Evolutionary conservation across 352 stramenopile species (phyloP).

Genomic region (Phytophthora sansomeana): DNA sequence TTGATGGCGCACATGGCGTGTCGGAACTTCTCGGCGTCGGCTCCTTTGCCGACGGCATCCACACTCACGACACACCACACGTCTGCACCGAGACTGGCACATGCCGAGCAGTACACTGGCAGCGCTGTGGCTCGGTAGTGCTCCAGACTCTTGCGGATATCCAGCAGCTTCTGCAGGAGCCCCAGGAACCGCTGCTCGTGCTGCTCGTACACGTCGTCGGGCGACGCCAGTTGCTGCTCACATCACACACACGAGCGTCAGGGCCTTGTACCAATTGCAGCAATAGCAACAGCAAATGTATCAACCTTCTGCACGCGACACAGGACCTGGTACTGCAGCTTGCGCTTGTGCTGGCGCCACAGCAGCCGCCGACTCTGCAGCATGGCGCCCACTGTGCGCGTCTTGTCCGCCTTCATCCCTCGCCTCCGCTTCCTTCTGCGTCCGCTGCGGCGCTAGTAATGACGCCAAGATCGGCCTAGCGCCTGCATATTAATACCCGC

Average conservation of each 20-base stretch:
- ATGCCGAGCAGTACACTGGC: slow-evolving; percentile 68
- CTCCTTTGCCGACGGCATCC: slow-evolving; percentile 63
- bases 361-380: slow-evolving; percentile 50
- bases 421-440: slow-evolving; percentile 13
- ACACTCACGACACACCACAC: slow-evolving; percentile 83
- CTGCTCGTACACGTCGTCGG: slow-evolving; percentile 74
- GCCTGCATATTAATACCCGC: slow-evolving; percentile 32
- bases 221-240: slow-evolving; percentile 51
- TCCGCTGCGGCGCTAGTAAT: slow-evolving; percentile 14
- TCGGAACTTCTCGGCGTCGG: slow-evolving; percentile 76
- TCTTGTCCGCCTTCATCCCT: slow-evolving; percentile 26
- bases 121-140: slow-evolving; percentile 70
- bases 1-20: slow-evolving; percentile 82
- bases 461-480: neutral
- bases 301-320: slow-evolving; percentile 63
- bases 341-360: slow-evolving; percentile 71
- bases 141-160: slow-evolving; percentile 76
- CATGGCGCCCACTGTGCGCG: slow-evolving; percentile 33
- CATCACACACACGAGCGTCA: slow-evolving; percentile 3
- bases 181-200: slow-evolving; percentile 76
- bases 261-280: neutral
- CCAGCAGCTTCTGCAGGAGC: slow-evolving; percentile 72
- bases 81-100: slow-evolving; percentile 67
- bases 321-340: slow-evolving; percentile 64
- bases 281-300: neutral